A percentile compares a stretch with the other conserved stretches of the same genome.
Evolutionary conservation across 179 eudicot species (phyloP).

Genomic region (Amaranthus tricolor): DNA sequence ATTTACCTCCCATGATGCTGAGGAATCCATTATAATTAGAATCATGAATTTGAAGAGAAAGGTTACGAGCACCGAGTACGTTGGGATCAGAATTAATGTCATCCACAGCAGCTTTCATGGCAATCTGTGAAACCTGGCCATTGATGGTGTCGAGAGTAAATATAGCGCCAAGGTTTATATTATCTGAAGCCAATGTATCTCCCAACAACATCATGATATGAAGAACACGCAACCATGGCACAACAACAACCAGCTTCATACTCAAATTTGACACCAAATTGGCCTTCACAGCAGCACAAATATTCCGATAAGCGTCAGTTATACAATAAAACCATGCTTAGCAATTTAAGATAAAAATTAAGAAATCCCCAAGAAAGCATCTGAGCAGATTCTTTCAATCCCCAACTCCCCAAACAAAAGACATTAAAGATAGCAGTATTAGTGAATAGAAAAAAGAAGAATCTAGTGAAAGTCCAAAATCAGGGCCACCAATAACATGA

Average conservation of each 20-base stretch:
- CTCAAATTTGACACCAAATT: constrained; percentile 14
- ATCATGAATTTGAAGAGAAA: constrained; percentile 46
- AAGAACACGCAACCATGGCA: constrained; percentile 34
- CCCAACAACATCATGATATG: constrained; percentile 22
- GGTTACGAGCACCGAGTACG: constrained; percentile 51
- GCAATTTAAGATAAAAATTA: background rate
- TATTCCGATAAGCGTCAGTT: constrained; percentile 6
- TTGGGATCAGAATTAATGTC: constrained; percentile 61
- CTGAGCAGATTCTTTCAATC: background rate
- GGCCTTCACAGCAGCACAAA: constrained; percentile 1
- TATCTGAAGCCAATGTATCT: constrained; percentile 28
- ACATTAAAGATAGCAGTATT: too few species aligned
- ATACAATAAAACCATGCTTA: constrained; percentile 5
- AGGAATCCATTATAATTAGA: constrained; percentile 64
- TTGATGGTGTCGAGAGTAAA: constrained; percentile 38
- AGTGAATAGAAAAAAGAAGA: background rate
- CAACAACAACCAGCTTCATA: constrained; percentile 28
- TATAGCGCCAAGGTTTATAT: constrained; percentile 54
- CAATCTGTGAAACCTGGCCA: constrained; percentile 47
- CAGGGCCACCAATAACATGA: constrained; percentile 19
- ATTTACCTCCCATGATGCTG: constrained; percentile 68
- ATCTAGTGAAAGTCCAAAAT: constrained; percentile 6
- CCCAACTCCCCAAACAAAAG: too few species aligned
- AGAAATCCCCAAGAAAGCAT: constrained; percentile 12
- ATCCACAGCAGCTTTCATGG: constrained; percentile 55